Base-by-base conservation (phyloP, 768 basidiomycete genomes). In the Fistulinella prunicolor region DNA sequence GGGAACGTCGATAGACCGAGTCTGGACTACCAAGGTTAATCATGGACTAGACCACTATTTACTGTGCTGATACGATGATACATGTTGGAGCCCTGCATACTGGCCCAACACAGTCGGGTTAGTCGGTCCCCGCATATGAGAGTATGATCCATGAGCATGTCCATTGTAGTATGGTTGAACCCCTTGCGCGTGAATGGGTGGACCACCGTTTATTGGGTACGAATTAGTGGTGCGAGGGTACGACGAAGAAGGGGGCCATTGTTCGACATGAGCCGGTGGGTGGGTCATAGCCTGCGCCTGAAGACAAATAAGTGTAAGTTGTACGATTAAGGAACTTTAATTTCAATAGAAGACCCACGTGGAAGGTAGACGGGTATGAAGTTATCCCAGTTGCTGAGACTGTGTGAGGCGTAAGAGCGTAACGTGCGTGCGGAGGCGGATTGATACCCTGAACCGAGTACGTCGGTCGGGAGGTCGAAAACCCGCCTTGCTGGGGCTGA, bases 401-500 rank as follows among this genome's bases (percentile, higher is more conserved):
- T 32, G 54, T n/a, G 35, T 60, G 59, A 16, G 54, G 58, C 20
- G 56, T 22, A 34, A 49, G 36, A 38, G 54, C 42, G 34, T 58
- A 62, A 13, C 51, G 56, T 32, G 49, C 21, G 9, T 55, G 57
- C 20, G 54, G 66, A 32, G 53, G 35, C 16, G 49, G 9, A 26
- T 49, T 51, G 3, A 40, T 41, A 4, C 67, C 63, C 37, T 61
- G 56, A 24, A 58, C 42, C 0, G 58, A 46, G 44, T 63, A 60
- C 2, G 69, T 62, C 19, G 69, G 69, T 21, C 58, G 56, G 42
- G 66, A 59, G 23, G 67, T 67, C 10, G 69, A 63, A 32, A 70
- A 70, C 9, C 65, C 70, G 16, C 66, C 67, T 50, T 64, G 70
- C 32, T 68, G 65, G 10, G 68, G 68, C 19, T 70, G 70, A 55